Conservation (phyloP, 1,284 basidiomycete genomes). For the Wallemia hederae region DNA sequence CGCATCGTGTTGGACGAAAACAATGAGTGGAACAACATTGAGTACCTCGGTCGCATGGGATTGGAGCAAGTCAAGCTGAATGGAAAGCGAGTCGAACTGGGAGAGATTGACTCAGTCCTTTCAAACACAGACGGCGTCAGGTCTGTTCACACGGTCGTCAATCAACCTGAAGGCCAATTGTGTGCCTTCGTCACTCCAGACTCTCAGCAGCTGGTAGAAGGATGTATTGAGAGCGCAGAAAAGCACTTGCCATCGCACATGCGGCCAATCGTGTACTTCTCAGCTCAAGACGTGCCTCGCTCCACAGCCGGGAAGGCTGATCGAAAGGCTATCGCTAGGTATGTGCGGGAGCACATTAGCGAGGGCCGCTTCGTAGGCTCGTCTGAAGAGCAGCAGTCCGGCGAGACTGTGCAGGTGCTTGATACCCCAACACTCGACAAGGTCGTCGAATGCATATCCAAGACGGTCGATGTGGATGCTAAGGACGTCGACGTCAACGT, state of each 20-base stretch:
- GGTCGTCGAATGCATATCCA: background rate
- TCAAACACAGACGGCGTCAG: background rate
- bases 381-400: background rate
- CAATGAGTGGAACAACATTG: conserved; percentile 7
- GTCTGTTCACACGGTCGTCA: background rate
- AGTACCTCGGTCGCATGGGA: conserved; percentile 12
- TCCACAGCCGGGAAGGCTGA: conserved; percentile 1
- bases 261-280: background rate
- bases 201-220: background rate
- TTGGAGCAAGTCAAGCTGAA: conserved; percentile 14
- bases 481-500: background rate
- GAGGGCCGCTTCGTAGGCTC: background rate
- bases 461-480: background rate
- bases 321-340: background rate
- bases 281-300: background rate
- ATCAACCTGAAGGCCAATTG: background rate
- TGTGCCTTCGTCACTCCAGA: background rate
- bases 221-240: background rate
- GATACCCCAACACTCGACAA: background rate
- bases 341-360: background rate
- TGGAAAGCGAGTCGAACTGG: conserved; percentile 14
- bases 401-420: background rate
- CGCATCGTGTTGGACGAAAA: conserved; percentile 9
- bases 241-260: background rate
- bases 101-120: conserved; percentile 4